A percentile compares a stretch with the other conserved stretches of the same genome.
phyloP scores from a whole-genome alignment of 2,329 filamentous ascomycete species.

The Botrytis elliptica region DNA sequence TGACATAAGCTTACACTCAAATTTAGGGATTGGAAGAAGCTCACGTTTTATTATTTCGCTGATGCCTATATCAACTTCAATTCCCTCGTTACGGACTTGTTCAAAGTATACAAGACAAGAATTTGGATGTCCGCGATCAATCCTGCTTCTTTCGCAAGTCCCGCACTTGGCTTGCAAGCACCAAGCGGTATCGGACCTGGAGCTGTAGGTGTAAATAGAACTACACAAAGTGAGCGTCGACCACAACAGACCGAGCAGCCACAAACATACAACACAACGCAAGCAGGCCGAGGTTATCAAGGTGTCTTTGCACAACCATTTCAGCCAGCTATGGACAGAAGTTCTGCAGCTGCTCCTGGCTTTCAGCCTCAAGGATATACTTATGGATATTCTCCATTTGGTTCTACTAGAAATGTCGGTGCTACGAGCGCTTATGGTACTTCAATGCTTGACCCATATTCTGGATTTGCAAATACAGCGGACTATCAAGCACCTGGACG shows the following conservation, averaged over 20 bases:
- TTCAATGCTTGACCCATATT: conserved; percentile 46
- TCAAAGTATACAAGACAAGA: conserved; percentile 98
- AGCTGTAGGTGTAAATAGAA: conserved; percentile 55
- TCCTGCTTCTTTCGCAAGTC: conserved; percentile 87
- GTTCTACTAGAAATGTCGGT: conserved; percentile 42
- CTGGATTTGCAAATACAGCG: conserved; percentile 43
- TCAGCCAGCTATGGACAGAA: conserved; percentile 44
- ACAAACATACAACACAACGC: conserved; percentile 29
- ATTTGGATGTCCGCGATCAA: conserved; percentile 99
- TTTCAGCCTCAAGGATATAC: conserved; percentile 45
- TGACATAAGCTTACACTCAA: conserved; percentile 9
- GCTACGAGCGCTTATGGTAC: conserved; percentile 41
- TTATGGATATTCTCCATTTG: conserved; percentile 47
- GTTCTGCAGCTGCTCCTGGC: conserved; percentile 42
- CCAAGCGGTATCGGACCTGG: conserved; percentile 66
- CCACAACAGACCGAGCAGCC: conserved; percentile 42
- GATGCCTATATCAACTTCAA: conserved; percentile 99
- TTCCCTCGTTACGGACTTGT: conserved; percentile 90
- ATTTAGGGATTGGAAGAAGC: conserved; percentile 91
- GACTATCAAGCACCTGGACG: conserved; percentile 50
- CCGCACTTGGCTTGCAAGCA: conserved; percentile 68
- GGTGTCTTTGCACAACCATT: conserved; percentile 47
- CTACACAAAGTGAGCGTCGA: conserved; percentile 43
- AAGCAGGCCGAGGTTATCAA: conserved; percentile 36
- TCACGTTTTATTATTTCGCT: conserved; percentile 99